These are phyloP conservation scores for Kodamaea fungicola DNA, from an alignment of 1,139 yeast genomes.

Conservation along the genomic window DNA sequence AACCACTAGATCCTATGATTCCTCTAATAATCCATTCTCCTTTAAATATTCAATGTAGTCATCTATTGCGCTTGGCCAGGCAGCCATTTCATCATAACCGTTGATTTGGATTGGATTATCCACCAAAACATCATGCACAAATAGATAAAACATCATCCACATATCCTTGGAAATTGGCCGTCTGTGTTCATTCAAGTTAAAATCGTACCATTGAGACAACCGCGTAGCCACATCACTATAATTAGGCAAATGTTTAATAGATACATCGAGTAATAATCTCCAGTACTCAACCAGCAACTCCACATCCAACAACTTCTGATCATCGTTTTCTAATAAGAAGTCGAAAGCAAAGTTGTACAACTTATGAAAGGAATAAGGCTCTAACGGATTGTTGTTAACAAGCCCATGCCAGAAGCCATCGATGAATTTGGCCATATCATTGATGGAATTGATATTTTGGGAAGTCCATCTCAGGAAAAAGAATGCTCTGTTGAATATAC, in stretches of 20 bases:
- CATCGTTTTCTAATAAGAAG: constrained; percentile 58
- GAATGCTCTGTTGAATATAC: constrained; percentile 46
- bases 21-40: constrained; percentile 21
- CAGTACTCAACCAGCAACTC: constrained; percentile 78
- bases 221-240: constrained; percentile 14
- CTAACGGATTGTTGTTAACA: constrained; percentile 10
- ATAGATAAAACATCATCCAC: constrained; percentile 81
- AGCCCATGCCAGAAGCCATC: constrained; percentile 34
- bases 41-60: constrained; percentile 67
- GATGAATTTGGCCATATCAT: constrained; percentile 49
- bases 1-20: not conserved
- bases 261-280: constrained; percentile 54
- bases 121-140: constrained; percentile 50
- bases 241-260: constrained; percentile 6
- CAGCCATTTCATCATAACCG: constrained; percentile 70
- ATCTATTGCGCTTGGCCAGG: constrained; percentile 92
- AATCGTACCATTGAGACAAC: constrained; percentile 53
- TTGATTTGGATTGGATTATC: constrained; percentile 46
- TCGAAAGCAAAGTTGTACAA: constrained; percentile 72
- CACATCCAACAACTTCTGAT: constrained; percentile 51
- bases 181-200: constrained; percentile 35
- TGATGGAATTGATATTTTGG: constrained; percentile 32
- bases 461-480: constrained; percentile 59
- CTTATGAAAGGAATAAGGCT: constrained; percentile 37
- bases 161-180: constrained; percentile 62